A percentile compares a stretch with the other conserved stretches of the same genome.
Evolutionary conservation across 306 rosid genomes (phyloP).

Genomic region (Malus asiatica): DNA sequence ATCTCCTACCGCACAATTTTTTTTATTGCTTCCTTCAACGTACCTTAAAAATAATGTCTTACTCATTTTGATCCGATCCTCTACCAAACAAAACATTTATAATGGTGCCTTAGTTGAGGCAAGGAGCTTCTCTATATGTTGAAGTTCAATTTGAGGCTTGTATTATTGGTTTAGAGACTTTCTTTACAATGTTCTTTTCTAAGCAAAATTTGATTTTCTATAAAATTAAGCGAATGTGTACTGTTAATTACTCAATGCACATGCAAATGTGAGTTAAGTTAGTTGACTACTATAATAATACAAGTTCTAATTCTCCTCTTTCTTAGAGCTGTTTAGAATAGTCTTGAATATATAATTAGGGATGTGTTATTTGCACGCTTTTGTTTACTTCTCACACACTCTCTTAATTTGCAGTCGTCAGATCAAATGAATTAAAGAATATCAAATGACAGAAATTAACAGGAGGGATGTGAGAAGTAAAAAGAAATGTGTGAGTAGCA

Average conservation of each 20-base stretch:
- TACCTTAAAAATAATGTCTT: neutral
- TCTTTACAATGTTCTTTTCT: neutral
- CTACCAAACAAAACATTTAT: neutral
- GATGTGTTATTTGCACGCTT: too few relatives aligned
- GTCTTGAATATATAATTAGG: neutral
- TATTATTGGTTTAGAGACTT: neutral
- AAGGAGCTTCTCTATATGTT: neutral
- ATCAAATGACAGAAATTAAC: too few relatives aligned
- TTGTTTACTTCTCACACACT: too few relatives aligned
- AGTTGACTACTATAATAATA: too few relatives aligned
- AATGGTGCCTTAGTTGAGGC: neutral
- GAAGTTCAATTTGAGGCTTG: neutral
- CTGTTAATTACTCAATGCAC: too few relatives aligned
- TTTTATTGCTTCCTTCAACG: neutral
- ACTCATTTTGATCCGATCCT: neutral
- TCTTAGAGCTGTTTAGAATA: neutral
- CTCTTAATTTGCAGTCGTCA: too few relatives aligned
- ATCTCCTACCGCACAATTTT: neutral
- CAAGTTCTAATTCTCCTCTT: neutral
- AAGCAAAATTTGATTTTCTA: neutral
- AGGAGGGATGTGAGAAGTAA: too few relatives aligned
- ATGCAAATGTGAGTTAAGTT: neutral
- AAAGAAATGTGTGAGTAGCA: too few relatives aligned
- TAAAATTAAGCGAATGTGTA: neutral
- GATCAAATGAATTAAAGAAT: too few relatives aligned